Base-by-base conservation (phyloP, 176 grass and related monocot genomes). In the Bromus sterilis region DNA sequence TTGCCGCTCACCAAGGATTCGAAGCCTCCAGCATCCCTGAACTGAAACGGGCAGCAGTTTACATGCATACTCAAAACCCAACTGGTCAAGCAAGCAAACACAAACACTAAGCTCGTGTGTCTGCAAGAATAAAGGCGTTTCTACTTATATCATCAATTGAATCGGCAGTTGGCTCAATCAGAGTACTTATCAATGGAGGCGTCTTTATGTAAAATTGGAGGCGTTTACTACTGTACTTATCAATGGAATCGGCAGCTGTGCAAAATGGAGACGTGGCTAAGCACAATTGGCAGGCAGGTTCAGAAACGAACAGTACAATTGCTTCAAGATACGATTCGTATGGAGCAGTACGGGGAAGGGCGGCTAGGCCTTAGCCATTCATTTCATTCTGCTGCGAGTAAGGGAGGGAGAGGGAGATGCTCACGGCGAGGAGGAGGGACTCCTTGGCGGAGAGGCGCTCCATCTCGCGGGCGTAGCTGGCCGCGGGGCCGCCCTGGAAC, bases 361-460 rank as follows among this genome's bases (percentile, higher is more conserved):
- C 32, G 20, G 1, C 7, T 11, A 23, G 40, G 7, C 49, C 16
- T 15, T 48, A 21, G 33, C 39, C 37, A 70, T 10, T 53, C 49
- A 7, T 53, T 40, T 63, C 32, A 73, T 30, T 42, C 12, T 41
- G 33, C 25, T 35, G 7, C 34, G 35, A 14, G 56, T 37, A 79
- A 13, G 34, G 25, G 42, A 21, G 2, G 46, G 32, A 63, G 60
- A 86, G 18, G 41, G 6, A 11, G 2, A 6, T 58, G 85, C 87
- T 55, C 75, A 99, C 96, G 23, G 93, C 93, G 36, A 99, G 96
- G 69, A 95, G 93, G 40, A 99, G 96, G 4, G 96, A 93, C 80
- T 99, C 93, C 76, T 99, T 99, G 87, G 93, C 91, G 56, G 93
- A 95, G 56, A 99, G 89, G 46, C 93, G 93, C 77, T 99, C 96